Evolutionary conservation across 1,284 basidiomycete genomes (phyloP), one percentile per base, ranked within the genome.

Genomic region (Athelia sp.): DNA sequence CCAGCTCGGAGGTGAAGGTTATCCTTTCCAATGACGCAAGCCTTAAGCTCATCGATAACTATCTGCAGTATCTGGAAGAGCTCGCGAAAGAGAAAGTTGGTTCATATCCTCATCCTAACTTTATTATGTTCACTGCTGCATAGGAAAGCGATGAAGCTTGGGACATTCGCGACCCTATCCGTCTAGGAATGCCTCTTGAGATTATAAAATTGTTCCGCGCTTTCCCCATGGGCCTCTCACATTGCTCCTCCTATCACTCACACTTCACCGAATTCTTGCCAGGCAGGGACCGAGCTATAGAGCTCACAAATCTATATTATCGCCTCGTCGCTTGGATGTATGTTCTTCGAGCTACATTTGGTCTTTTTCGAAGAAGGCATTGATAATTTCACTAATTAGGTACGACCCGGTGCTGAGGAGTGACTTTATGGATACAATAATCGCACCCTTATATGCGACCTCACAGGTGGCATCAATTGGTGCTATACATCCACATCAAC

Each of bases 261-360:
- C 52, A 68, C 17, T 77, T 79, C 51, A 43, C 58, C 1, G 15
- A n/a, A n/a, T 40, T 8, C 36, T 52, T 79, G 13, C 78, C 78
- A 2, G 26, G 63, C 11, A 68, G 62, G 44, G 63, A 68, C 45
- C 62, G 64, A 21, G 72, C 77, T 3, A 47, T 69, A 21, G 56
- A 68, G 43, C 54, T 79, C 11, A 61, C 67, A 6, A 60, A 68
- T 26, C 55, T 73, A 1, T 79, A 75, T 51, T 79, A 74, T 52
- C 52, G 59, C n/a, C 63, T 68, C 42, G 69, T 67, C 29, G 69
- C 73, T 4, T 79, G 74, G 73, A 67, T 76, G 77, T 77, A 60
- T 54, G 77, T 65, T n/a, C 10, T 47, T 31, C 56, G 38, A 32
- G 18, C 18, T 32, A 21, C 21, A 13, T 49, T 10, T 18, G 46